These are phyloP conservation scores for Ochetophila trinervis DNA, from an alignment of 306 rosid species.

Conservation along the genomic window DNA sequence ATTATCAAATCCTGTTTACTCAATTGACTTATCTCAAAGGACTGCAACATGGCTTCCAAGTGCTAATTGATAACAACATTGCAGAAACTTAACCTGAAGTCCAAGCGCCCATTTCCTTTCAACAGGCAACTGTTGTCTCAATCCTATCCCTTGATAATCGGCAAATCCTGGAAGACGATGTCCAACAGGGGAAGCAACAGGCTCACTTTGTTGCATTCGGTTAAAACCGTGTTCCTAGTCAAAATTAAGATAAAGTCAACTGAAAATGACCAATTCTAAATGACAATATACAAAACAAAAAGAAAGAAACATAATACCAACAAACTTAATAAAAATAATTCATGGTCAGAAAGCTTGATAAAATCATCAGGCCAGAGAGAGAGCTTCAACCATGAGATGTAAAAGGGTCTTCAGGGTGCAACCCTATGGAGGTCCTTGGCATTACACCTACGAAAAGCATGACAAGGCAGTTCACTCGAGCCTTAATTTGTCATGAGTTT, in stretches of 20 bases:
- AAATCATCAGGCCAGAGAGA: neutral
- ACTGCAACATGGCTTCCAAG: neutral
- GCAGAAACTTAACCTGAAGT: conserved; percentile 66
- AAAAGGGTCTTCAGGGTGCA: neutral
- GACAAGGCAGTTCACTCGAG: too few species aligned
- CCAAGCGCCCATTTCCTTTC: conserved; percentile 99
- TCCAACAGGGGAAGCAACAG: conserved; percentile 58
- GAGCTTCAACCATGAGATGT: neutral
- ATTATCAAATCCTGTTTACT: conserved; percentile 9
- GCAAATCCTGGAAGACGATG: conserved; percentile 66
- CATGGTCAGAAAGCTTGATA: neutral
- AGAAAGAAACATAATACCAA: neutral
- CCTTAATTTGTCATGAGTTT: too few species aligned
- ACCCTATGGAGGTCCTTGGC: neutral
- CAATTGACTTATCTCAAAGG: neutral
- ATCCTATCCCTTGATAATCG: conserved; percentile 62
- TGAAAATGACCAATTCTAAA: neutral
- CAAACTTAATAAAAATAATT: neutral
- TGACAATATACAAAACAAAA: neutral
- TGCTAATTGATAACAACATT: neutral
- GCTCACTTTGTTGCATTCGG: conserved; percentile 46
- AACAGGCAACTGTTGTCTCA: conserved; percentile 63
- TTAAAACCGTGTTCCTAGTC: conserved; percentile 63
- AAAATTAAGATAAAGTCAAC: conserved; percentile 4
- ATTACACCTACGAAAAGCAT: too few species aligned